These are phyloP conservation scores for Phytophthora litchii DNA, from an alignment of 352 stramenopile genomes.

Conservation along the genomic window DNA sequence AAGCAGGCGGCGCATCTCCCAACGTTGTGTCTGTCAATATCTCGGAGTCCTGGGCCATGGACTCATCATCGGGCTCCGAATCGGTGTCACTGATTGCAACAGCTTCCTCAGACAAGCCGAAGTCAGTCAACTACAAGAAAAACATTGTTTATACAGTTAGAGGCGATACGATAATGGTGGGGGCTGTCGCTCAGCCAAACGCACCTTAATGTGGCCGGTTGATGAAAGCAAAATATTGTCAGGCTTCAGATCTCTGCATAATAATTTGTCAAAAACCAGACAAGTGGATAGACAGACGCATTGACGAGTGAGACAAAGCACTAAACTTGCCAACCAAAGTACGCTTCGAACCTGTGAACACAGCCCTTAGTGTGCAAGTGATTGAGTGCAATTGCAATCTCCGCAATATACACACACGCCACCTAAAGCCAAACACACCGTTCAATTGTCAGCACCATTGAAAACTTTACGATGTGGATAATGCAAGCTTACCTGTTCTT, in stretches of 20 bases:
- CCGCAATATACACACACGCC: slow-evolving; percentile 86
- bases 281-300: slow-evolving; percentile 11
- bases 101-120: slow-evolving; percentile 85
- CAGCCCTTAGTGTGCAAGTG: slow-evolving; percentile 87
- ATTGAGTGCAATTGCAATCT: slow-evolving; percentile 87
- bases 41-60: slow-evolving; percentile 20
- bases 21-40: slow-evolving; percentile 5
- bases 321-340: slow-evolving; percentile 3
- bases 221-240: slow-evolving; percentile 92
- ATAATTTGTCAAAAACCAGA: slow-evolving; percentile 17
- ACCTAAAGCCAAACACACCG: slow-evolving; percentile 46
- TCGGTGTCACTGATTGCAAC: slow-evolving; percentile 43
- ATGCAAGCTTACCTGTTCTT: slow-evolving; percentile 66
- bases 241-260: slow-evolving; percentile 83
- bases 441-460: slow-evolving; percentile 2
- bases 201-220: slow-evolving; percentile 87
- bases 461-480: neutral
- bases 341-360: slow-evolving; percentile 66
- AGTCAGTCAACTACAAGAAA: slow-evolving; percentile 76
- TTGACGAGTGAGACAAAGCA: slow-evolving; percentile 1
- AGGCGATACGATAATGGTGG: neutral
- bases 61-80: slow-evolving; percentile 40
- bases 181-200: slow-evolving; percentile 1
- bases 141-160: slow-evolving; percentile 5
- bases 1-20: slow-evolving; percentile 2